phyloP scores from a whole-genome alignment of 2,329 filamentous ascomycete genomes.

The Geoglossum cookeanum region DNA sequence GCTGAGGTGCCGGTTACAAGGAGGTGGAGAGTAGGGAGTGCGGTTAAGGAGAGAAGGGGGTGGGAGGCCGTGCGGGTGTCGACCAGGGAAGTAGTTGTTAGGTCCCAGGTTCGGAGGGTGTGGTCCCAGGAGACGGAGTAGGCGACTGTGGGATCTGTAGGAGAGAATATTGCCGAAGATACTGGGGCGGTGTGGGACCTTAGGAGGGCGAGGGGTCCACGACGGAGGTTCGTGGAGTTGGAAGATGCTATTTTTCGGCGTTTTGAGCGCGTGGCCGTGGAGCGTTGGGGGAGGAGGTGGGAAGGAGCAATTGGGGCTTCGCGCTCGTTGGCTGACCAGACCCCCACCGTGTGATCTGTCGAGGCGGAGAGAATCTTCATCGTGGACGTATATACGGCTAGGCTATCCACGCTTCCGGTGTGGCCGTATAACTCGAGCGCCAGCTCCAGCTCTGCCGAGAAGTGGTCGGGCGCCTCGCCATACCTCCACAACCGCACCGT shows the following conservation, averaged over 20 bases:
- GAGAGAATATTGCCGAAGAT: slow-evolving; percentile 69
- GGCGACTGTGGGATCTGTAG: slow-evolving; percentile 65
- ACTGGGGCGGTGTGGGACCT: slow-evolving; percentile 54
- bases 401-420: slow-evolving; percentile 49
- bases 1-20: slow-evolving; percentile 63
- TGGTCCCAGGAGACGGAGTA: slow-evolving; percentile 89
- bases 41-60: slow-evolving; percentile 59
- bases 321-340: slow-evolving; percentile 71
- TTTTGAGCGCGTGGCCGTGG: slow-evolving; percentile 38
- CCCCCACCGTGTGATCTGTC: slow-evolving; percentile 61
- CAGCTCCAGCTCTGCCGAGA: slow-evolving; percentile 41
- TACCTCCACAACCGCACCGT: slow-evolving; percentile 86
- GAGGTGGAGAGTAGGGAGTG: slow-evolving; percentile 46
- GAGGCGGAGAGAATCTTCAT: slow-evolving; percentile 72
- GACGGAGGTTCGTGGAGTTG: slow-evolving; percentile 37
- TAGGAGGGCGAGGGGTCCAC: slow-evolving; percentile 61
- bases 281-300: slow-evolving; percentile 36
- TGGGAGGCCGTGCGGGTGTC: slow-evolving; percentile 71
- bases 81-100: slow-evolving; percentile 61
- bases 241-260: slow-evolving; percentile 51
- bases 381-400: slow-evolving; percentile 55
- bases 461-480: slow-evolving; percentile 41
- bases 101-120: slow-evolving; percentile 74
- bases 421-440: slow-evolving; percentile 73
- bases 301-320: slow-evolving; percentile 56